Base-by-base conservation (phyloP, 1,284 basidiomycete genomes). In the Malassezia yamatoensis region DNA sequence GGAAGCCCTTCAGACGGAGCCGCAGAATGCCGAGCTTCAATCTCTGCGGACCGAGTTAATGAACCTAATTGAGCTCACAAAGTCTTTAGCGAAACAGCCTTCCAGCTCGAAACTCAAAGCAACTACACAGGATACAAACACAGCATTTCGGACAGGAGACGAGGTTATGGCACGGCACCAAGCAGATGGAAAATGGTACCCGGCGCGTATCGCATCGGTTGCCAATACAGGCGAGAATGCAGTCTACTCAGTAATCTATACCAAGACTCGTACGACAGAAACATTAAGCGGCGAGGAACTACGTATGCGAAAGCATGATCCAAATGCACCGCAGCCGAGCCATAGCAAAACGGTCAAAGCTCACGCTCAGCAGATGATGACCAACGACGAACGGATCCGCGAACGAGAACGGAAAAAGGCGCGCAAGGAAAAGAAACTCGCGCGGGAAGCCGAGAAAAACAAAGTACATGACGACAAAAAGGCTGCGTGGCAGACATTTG, bases 401-500 rank as follows among this genome's bases (percentile, higher is more conserved):
- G 15, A 70, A 85, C 66, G 83, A 79, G 70, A 86, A 90, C 78
- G 88, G 87, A 93, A 90, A 81, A 90, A 90, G 80, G 88, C 87
- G 79, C 89, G 88, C 79, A 94, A 90, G 70, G 91, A 96, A 78
- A 94, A 93, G 80, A 94, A 94, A 78, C 74, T 89, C 56, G 88
- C 90, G 78, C 81, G 79, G 7, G 84, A 84, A 69, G 87, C 88
- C 41, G 83, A 83, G 16, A 93, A 93, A 77, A 85, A 89, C 9
- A 87, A 89, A 74, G 90, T 93, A 71, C 88, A 91, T 76, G 81
- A 80, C 49, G 81, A 82, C 58, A 93, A 93, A 78, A 88, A 96
- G 79, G 83, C 82, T 62, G 85, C 85, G 18, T 98, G 93, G 93
- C 88, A 96, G 78, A 90, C 89, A 78, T 98, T 98, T 79, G 87